phyloP scores from a whole-genome alignment of 2,329 filamentous ascomycete species.

The Clonostachys byssicola region DNA sequence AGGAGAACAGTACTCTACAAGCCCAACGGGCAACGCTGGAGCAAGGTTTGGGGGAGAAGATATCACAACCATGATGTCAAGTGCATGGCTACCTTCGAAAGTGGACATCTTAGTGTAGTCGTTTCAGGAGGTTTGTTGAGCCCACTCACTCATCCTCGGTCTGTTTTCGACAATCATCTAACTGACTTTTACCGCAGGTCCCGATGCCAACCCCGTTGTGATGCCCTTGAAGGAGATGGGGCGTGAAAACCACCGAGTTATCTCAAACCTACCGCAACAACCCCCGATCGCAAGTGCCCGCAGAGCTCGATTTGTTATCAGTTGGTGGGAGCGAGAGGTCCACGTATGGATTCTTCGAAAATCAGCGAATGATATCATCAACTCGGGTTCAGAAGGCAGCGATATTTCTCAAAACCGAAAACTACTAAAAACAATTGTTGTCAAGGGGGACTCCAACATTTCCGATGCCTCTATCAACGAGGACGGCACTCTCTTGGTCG shows the following conservation, averaged over 20 bases:
- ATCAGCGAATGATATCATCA: constrained; percentile 40
- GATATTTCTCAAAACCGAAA: constrained; percentile 52
- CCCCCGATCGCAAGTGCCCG: constrained; percentile 70
- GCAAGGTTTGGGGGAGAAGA: constrained; percentile 77
- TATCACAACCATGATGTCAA: constrained; percentile 96
- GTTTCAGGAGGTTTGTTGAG: constrained; percentile 78
- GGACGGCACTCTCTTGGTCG: constrained; percentile 70
- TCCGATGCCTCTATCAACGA: constrained; percentile 68
- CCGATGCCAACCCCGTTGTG: constrained; percentile 80
- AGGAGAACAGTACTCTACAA: constrained; percentile 81
- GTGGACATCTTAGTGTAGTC: constrained; percentile 75
- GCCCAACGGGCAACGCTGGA: constrained; percentile 68
- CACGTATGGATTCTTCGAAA: constrained; percentile 68
- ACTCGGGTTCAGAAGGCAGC: constrained; percentile 27
- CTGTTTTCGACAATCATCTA: neutral
- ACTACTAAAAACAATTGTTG: constrained; percentile 64
- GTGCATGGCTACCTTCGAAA: constrained; percentile 86
- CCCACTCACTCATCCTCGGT: neutral
- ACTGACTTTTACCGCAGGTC: constrained; percentile 45
- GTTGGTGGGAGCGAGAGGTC: constrained; percentile 89
- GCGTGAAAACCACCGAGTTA: constrained; percentile 76
- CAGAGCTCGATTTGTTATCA: constrained; percentile 71
- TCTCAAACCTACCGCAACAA: constrained; percentile 80
- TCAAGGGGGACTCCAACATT: constrained; percentile 77
- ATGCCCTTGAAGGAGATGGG: constrained; percentile 70